Base-by-base conservation (phyloP, 1,139 yeast species). In the Saccharomyces hybrid region DNA sequence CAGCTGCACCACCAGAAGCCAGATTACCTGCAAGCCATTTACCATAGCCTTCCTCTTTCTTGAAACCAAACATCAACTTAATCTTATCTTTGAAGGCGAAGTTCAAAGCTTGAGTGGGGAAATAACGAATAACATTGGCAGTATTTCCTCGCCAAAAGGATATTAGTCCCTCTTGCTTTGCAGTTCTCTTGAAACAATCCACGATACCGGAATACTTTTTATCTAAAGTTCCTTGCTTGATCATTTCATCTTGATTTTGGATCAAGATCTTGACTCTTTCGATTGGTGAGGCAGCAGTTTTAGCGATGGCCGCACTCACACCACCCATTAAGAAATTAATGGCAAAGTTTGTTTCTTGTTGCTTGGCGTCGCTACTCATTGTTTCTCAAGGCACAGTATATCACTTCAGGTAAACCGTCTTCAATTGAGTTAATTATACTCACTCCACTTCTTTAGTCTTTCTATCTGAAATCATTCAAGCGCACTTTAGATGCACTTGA, bases 121-220 rank as follows among this genome's bases (percentile, higher is more conserved):
- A 84, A 80, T 84, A 84, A 78, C 90, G 84, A 75, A 84, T 81
- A 63, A 84, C 89, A 76, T 84, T 84, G 63, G 89, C 89, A 60
- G 89, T 82, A 85, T 84, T 84, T 77, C 90, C 89, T 79, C 89
- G 81, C 89, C 90, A 84, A 82, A 84, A 81, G 56, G 89, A 75
- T 58, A 74, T 78, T 60, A 83, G 66, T 76, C 90, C 90, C 76
- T 84, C 90, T 64, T 80, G 83, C 59, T 81, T 78, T 61, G 83
- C 78, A 61, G 90, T 84, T 75, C 90, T 83, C 67, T 71, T 75
- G 84, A 84, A 84, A 74, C 88, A 82, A 70, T 84, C 89, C 58
- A 63, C 74, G 65, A 84, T 84, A 78, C 90, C 90, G 63, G 72
- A 76, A 80, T 84, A 84, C 67, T 77, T 81, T 69, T 72, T 77